Evolutionary conservation across 495 filamentous ascomycete genomes (phyloP), one percentile per base, ranked within the genome.

Genomic region (Baudoinia panamericana): DNA sequence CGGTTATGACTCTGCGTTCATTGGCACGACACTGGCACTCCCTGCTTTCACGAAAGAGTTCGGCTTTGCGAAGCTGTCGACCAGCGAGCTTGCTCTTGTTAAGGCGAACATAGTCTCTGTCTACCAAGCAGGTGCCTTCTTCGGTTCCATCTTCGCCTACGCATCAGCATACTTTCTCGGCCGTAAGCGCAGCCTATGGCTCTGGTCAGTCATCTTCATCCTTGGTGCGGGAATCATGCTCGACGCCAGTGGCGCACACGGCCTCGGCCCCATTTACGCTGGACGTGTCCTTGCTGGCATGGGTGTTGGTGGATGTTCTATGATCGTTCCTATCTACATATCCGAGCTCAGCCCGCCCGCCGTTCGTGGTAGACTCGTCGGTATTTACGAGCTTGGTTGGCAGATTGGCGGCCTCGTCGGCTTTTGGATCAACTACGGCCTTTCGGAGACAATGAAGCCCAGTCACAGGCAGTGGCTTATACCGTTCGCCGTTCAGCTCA

Each of bases 371-470:
- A 54, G 67, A 25, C 58, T 75, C 7, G 69, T 72, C 36, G 76
- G 78, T 49, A 64, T 84, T 19, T 84, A 79, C 51, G 78, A 83
- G 56, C 59, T 82, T 27, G 75, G 76, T 9, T 82, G 76, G 73
- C 80, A 83, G 57, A 65, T 79, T 50, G 78, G 78, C 32, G 77
- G 77, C 11, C 59, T 84, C 18, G 69, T 79, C n/a, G 78, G 78
- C 3, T 83, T 82, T 50, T 80, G 73, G 74, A 78, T 80, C 51
- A 79, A 78, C 49, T 65, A 70, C 45, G 70, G 69, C 27, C 58
- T 73, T 33, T 59, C 54, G 26, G 56, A 60, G 31, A 68, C 64
- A 0, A 56, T 71, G 41, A 54, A 60, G 1, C 56, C 64, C 6
- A 62, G 51, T 20, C 59, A 60, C 34, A 60, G 55, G 5, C 70